These are phyloP conservation scores for Albugo laibachii DNA, from an alignment of 352 stramenopile species.

Conservation along the genomic window DNA sequence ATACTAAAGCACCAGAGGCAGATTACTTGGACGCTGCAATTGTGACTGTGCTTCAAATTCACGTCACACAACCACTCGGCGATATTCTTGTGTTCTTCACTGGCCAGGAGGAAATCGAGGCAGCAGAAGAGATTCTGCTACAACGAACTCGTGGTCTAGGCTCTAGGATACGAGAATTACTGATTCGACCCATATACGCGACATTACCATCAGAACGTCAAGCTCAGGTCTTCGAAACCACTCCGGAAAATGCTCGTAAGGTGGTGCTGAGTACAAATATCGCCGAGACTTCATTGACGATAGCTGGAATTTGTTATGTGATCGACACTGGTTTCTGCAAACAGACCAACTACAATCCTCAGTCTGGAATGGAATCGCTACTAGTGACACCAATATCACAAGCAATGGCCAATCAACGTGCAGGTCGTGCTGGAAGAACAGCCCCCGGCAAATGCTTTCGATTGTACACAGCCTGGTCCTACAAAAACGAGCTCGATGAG, in stretches of 20 bases:
- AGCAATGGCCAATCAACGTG: slow-evolving; percentile 86
- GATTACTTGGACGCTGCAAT: slow-evolving; percentile 95
- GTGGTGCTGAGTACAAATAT: slow-evolving; percentile 99
- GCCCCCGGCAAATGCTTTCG: slow-evolving; percentile 89
- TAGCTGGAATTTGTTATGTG: slow-evolving; percentile 99
- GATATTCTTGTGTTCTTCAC: slow-evolving; percentile 99
- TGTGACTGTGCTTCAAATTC: slow-evolving; percentile 85
- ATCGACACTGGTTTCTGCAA: slow-evolving; percentile 99
- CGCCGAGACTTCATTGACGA: slow-evolving; percentile 98
- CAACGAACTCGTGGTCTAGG: slow-evolving; percentile 87
- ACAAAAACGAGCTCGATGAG: slow-evolving; percentile 94
- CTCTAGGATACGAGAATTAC: slow-evolving; percentile 93
- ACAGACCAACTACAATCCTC: slow-evolving; percentile 99
- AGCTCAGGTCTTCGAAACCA: slow-evolving; percentile 98
- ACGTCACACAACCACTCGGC: slow-evolving; percentile 91
- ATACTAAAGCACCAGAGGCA: slow-evolving; percentile 90
- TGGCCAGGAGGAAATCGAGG: slow-evolving; percentile 97
- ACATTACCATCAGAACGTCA: slow-evolving; percentile 96
- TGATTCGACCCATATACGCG: slow-evolving; percentile 98
- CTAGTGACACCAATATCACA: slow-evolving; percentile 95
- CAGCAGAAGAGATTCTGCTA: slow-evolving; percentile 87
- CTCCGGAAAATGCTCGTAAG: slow-evolving; percentile 85
- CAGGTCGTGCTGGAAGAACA: slow-evolving; percentile 84
- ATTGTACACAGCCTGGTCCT: slow-evolving; percentile 96
- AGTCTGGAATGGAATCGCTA: slow-evolving; percentile 96